Evolutionary conservation across 2,329 filamentous ascomycete genomes (phyloP), one percentile per base, ranked within the genome.

Genomic region (Westerdykella aurantiaca): DNA sequence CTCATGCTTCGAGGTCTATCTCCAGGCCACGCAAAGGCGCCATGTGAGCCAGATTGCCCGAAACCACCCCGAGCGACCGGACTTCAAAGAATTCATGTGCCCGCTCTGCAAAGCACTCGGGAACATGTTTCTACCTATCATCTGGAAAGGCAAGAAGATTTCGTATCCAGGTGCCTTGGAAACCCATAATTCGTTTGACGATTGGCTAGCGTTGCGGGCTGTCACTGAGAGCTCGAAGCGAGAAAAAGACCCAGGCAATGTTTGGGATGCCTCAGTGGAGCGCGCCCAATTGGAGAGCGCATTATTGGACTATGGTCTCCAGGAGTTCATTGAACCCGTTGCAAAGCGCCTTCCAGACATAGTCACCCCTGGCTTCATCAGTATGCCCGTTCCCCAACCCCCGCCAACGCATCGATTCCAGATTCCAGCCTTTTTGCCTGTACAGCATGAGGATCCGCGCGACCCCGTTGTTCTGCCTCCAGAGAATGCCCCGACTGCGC

Each of bases 71-170:
- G 94, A 98, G 64, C 79, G 83, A 43, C 77, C 88, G 2, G 75
- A 78, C 16, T 74, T 80, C 35, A 86, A 94, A 50, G 93, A 98
- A 58, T 98, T 98, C 64, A 86, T 97, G 43, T 98, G 93, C 56
- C 93, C 93, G 1, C 75, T 98, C 1, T 98, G 93, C 73, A 98
- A 98, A 68, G 94, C 93, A 3, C 76, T 98, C 0, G 93, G 93
- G 2, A 98, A 98, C 62, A 81, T 88, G 0, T 98, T 98, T 69
- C 67, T 98, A 31, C 94, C 94, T 0, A 88, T 98, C 49, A 83
- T 95, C 31, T 98, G 93, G 93, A 94, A 90, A 63, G 86, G 86
- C 21, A 85, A 94, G 59, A 87, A 94, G 55, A 87, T 95, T 61
- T 80, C 82, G 1, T 88, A 90, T 49, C 83, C 88, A 0, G 84